Conservation (phyloP, 176 grass and related monocot species). For the Ananas comosus region DNA sequence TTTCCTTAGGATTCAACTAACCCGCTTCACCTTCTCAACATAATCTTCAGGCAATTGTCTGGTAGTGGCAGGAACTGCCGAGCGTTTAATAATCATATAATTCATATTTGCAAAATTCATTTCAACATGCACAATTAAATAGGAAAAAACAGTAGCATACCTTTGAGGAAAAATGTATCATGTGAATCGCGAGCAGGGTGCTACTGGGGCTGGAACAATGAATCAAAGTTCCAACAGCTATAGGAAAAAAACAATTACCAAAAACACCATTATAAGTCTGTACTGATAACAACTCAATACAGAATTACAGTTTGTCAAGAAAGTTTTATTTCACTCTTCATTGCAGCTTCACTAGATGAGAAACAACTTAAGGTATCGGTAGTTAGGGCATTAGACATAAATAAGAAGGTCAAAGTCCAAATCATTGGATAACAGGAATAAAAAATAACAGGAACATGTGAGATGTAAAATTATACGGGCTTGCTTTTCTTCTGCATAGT, state of each 20-base stretch:
- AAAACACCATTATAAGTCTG: not conserved
- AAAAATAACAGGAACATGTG: too few species aligned
- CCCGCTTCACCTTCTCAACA: slow-evolving; percentile 74
- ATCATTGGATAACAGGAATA: too few species aligned
- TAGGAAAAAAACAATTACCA: not conserved
- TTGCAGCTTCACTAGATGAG: too few species aligned
- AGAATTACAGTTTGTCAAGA: too few species aligned
- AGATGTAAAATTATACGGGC: too few species aligned
- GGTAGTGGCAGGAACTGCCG: slow-evolving; percentile 57
- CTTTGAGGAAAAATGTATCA: slow-evolving; percentile 90
- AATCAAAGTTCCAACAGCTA: slow-evolving; percentile 99
- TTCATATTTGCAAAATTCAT: not conserved
- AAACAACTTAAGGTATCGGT: too few species aligned
- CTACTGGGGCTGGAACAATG: slow-evolving; percentile 89
- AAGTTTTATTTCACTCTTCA: too few species aligned
- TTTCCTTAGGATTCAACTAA: too few species aligned
- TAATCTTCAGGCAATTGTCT: slow-evolving; percentile 73
- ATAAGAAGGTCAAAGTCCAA: too few species aligned
- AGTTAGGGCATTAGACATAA: too few species aligned
- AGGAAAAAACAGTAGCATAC: slow-evolving; percentile 16
- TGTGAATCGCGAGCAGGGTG: slow-evolving; percentile 98
- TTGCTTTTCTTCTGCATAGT: too few species aligned
- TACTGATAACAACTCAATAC: not conserved
- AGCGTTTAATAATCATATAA: not conserved
- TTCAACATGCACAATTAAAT: not conserved